These are phyloP conservation scores for Mitragyna speciosa DNA, from an alignment of 257 asterid species.

Conservation along the genomic window DNA sequence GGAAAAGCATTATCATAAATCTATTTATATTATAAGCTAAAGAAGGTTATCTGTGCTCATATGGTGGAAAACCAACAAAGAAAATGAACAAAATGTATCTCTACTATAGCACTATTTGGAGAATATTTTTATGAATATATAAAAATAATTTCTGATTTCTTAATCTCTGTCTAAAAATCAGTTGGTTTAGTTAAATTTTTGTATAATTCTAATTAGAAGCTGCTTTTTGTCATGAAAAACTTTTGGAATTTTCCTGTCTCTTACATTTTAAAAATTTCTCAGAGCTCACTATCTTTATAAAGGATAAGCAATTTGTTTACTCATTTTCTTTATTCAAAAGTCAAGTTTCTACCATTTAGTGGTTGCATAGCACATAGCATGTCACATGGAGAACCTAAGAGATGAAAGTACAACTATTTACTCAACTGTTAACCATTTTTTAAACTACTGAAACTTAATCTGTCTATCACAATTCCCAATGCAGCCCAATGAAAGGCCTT, in stretches of 20 bases:
- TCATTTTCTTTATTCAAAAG: neutral
- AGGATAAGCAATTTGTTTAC: neutral
- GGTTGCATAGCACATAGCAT: neutral
- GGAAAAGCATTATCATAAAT: no score
- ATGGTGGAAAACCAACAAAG: no score
- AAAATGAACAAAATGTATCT: no score
- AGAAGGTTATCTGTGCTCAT: no score
- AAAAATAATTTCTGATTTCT: neutral
- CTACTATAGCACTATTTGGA: no score
- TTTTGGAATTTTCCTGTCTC: neutral
- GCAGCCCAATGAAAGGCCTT: conserved; percentile 86
- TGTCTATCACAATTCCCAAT: conserved; percentile 1
- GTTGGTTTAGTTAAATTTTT: neutral
- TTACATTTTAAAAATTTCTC: neutral
- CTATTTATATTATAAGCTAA: no score
- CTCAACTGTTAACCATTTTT: conserved; percentile 2
- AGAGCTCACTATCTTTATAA: neutral
- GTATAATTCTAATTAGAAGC: neutral
- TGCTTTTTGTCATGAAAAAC: neutral
- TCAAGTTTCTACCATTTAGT: neutral
- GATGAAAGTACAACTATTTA: neutral
- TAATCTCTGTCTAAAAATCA: neutral
- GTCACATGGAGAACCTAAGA: neutral
- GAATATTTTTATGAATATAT: neutral
- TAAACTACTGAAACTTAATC: conserved; percentile 9